Conservation (phyloP, 768 basidiomycete genomes). For the Termitomyces sp. region DNA sequence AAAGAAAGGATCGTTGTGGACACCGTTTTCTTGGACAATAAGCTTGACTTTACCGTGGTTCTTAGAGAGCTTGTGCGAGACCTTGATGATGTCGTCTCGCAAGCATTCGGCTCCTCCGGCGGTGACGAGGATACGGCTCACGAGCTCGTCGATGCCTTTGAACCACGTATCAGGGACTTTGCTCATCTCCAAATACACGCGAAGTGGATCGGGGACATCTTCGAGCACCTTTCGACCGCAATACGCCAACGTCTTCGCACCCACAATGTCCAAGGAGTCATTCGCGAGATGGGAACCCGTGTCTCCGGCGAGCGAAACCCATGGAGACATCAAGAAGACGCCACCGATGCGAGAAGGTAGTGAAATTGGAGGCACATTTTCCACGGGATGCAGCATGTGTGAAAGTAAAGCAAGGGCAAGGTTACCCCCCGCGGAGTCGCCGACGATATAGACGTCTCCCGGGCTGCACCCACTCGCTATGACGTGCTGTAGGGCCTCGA, state of each 20-base stretch:
- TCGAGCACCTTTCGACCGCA: constrained; percentile 10
- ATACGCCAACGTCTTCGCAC: not conserved
- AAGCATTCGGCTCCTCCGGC: constrained; percentile 26
- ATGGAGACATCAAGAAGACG: constrained; percentile 28
- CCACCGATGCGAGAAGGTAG: constrained; percentile 17
- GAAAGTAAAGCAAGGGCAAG: constrained; percentile 23
- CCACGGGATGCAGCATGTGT: constrained; percentile 24
- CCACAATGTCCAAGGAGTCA: constrained; percentile 14
- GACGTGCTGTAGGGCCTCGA: constrained; percentile 21
- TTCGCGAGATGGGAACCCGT: constrained; percentile 10
- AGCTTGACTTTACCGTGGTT: constrained; percentile 9
- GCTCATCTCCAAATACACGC: constrained; percentile 24
- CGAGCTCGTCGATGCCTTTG: constrained; percentile 23
- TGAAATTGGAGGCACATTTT: constrained; percentile 10
- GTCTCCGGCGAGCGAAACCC: constrained; percentile 16
- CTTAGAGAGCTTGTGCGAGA: constrained; percentile 13
- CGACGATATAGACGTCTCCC: constrained; percentile 20
- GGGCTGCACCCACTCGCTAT: constrained; percentile 20
- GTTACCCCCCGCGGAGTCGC: constrained; percentile 29
- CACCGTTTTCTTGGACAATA: constrained; percentile 23
- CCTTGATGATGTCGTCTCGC: constrained; percentile 24
- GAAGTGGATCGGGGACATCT: constrained; percentile 12
- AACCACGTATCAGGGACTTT: constrained; percentile 27
- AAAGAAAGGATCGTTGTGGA: constrained; percentile 28
- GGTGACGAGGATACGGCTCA: constrained; percentile 27